Percentiles rank a stretch among this genome's conserved stretches.
Evolutionary conservation across 192 early-diverging fungal species (phyloP).

Genomic region (Entomortierella lignicola): DNA sequence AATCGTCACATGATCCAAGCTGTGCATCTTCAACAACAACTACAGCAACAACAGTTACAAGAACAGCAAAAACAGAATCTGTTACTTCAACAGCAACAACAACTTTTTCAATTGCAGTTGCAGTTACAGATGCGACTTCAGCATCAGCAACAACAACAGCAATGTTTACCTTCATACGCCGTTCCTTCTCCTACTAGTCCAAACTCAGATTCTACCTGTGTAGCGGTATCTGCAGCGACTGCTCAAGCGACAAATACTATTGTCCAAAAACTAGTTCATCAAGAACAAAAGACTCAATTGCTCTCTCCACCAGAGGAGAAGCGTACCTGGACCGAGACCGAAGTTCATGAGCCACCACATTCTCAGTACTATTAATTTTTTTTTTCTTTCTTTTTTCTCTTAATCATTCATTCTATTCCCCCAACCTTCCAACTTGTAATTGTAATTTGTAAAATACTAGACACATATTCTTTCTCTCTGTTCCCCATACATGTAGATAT

Average conservation of each 20-base stretch:
- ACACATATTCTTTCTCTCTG: too few species aligned
- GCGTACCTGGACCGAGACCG: constrained; percentile 19
- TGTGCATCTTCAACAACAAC: not conserved
- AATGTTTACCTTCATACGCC: not conserved
- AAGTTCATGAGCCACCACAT: not conserved
- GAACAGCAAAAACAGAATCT: constrained; percentile 6
- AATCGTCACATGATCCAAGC: constrained; percentile 15
- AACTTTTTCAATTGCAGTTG: constrained; percentile 3
- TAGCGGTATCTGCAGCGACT: not conserved
- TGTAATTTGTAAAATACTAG: too few species aligned
- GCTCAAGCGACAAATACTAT: not conserved
- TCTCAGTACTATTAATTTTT: not conserved
- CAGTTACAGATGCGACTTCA: constrained; percentile 24
- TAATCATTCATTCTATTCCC: not conserved
- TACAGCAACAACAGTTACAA: constrained; percentile 6
- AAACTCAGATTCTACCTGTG: not conserved
- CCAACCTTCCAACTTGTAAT: too few species aligned
- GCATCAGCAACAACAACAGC: constrained; percentile 2
- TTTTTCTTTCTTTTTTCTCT: not conserved
- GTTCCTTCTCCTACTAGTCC: constrained; percentile 18
- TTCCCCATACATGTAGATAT: too few species aligned
- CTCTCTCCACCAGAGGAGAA: constrained; percentile 50
- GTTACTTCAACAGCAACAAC: constrained; percentile 8
- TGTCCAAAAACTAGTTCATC: not conserved
- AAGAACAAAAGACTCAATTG: constrained; percentile 16